Percentiles rank a stretch among this genome's conserved stretches.
Conservation (phyloP, 2,329 filamentous ascomycete species). For the Acrocalymma vagum region DNA sequence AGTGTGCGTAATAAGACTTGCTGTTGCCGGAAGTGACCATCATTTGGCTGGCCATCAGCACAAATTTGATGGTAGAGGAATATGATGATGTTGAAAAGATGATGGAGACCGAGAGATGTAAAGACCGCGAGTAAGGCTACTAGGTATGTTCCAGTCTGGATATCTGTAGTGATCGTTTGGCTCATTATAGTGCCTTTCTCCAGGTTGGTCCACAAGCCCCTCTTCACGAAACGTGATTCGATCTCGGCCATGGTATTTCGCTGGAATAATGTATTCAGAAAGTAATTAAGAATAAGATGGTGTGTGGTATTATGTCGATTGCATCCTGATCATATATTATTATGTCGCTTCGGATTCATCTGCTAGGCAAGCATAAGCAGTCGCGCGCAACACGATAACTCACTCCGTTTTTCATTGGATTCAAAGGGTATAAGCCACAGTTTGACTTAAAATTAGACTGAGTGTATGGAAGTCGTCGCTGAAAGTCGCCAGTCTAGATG, state of each 20-base stretch:
- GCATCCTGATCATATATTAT: no score
- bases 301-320: no score
- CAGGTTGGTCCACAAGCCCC: slow-evolving; percentile 15
- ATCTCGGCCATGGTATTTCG: slow-evolving; percentile 17
- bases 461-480: no score
- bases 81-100: slow-evolving; percentile 14
- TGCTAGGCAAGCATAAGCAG: no score
- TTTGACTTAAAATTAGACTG: no score
- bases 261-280: no score
- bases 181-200: slow-evolving; percentile 12
- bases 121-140: slow-evolving; percentile 16
- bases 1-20: slow-evolving; percentile 15
- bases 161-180: slow-evolving; percentile 18
- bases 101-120: slow-evolving; percentile 5
- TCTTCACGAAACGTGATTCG: slow-evolving; percentile 15
- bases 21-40: slow-evolving; percentile 18
- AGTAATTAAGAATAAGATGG: no score
- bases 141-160: slow-evolving; percentile 10
- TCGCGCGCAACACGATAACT: no score
- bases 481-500: no score
- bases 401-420: no score
- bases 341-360: no score
- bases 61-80: slow-evolving; percentile 13
- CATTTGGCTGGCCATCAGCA: slow-evolving; percentile 8
- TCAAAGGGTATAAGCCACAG: no score